Percentiles rank a stretch among this genome's conserved stretches.
Conservation (phyloP, 768 basidiomycete genomes). For the Arthromyces matolae region DNA sequence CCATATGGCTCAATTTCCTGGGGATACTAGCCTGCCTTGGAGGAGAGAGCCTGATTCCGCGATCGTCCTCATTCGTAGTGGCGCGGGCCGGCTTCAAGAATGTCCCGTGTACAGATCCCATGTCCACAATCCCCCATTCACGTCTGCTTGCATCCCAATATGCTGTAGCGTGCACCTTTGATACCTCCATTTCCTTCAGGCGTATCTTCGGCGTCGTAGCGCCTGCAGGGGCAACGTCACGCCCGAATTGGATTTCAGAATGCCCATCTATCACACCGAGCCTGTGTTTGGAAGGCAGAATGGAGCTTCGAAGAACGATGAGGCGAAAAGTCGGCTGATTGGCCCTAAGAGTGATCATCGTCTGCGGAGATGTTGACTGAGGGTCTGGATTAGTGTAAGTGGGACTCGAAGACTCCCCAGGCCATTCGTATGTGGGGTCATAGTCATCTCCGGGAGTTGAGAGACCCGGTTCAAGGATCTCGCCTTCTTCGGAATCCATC, state of each 20-base stretch:
- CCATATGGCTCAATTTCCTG: constrained; percentile 56
- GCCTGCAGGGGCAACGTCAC: constrained; percentile 55
- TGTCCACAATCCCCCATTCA: constrained; percentile 77
- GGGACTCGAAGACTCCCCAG: constrained; percentile 32
- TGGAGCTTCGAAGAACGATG: constrained; percentile 50
- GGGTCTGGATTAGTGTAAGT: constrained; percentile 2
- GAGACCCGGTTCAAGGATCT: constrained; percentile 19
- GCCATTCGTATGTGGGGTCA: constrained; percentile 60
- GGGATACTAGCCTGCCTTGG: constrained; percentile 69
- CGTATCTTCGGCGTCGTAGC: constrained; percentile 60
- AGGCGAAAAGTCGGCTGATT: constrained; percentile 45
- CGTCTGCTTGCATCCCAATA: constrained; percentile 61
- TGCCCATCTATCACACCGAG: constrained; percentile 45
- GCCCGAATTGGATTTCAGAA: constrained; percentile 67
- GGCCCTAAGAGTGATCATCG: constrained; percentile 13
- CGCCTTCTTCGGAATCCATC: constrained; percentile 28
- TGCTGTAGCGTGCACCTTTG: constrained; percentile 72
- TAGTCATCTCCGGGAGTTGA: constrained; percentile 29
- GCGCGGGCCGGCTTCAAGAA: constrained; percentile 51
- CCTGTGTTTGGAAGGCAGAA: constrained; percentile 50
- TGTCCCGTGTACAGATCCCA: constrained; percentile 85
- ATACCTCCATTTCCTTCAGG: constrained; percentile 81
- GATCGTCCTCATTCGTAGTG: constrained; percentile 19
- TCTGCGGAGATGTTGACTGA: constrained; percentile 4
- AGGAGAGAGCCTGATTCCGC: constrained; percentile 56